These are phyloP conservation scores for Cucurbita moschata DNA, from an alignment of 306 rosid genomes.

Conservation along the genomic window DNA sequence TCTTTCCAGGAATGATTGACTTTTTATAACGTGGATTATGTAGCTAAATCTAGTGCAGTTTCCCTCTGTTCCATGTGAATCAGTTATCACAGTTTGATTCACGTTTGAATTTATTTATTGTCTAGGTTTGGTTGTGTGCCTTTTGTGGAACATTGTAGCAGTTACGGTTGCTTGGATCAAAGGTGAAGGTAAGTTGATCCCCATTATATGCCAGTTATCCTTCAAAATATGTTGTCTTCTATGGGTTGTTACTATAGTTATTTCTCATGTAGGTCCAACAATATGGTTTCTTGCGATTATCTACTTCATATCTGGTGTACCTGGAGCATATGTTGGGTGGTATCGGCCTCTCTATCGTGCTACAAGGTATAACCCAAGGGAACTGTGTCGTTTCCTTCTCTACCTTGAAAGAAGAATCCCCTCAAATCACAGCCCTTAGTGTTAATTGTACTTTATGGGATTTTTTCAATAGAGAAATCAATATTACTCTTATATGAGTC, in stretches of 20 bases:
- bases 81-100: background rate
- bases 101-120: slow-evolving; percentile 10
- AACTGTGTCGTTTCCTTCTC: background rate
- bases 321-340: slow-evolving; percentile 76
- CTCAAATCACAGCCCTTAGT: background rate
- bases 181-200: slow-evolving; percentile 57
- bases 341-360: slow-evolving; percentile 98
- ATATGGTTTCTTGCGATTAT: slow-evolving; percentile 78
- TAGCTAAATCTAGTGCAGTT: background rate
- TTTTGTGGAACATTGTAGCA: slow-evolving; percentile 72
- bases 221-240: slow-evolving; percentile 3
- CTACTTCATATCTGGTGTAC: slow-evolving; percentile 59
- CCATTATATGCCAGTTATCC: background rate
- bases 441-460: background rate
- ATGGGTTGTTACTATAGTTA: slow-evolving; percentile 11
- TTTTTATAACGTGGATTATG: background rate
- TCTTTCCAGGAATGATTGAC: background rate
- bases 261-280: slow-evolving; percentile 45
- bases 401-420: background rate
- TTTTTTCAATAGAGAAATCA: background rate
- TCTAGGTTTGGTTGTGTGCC: slow-evolving; percentile 63
- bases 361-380: slow-evolving; percentile 39
- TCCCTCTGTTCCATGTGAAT: background rate
- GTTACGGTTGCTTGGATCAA: slow-evolving; percentile 66
- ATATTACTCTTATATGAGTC: background rate